These are phyloP conservation scores for Aspergillus olivimuriae DNA, from an alignment of 495 filamentous ascomycete genomes.

Conservation along the genomic window DNA sequence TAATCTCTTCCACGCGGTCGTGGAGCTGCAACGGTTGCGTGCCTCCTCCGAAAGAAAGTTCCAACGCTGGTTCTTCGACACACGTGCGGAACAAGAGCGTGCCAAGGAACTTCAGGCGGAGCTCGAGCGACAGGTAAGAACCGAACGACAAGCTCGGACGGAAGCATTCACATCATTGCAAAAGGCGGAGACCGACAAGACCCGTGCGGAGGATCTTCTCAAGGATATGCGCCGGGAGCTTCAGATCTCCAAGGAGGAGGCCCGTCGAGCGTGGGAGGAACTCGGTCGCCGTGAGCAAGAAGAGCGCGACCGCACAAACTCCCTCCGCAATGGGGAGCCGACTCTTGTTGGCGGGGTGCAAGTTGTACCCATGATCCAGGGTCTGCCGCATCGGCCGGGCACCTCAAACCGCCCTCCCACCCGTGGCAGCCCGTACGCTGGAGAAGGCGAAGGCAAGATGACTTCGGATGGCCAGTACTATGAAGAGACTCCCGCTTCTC, in stretches of 20 bases:
- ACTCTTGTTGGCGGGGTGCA: constrained; percentile 89
- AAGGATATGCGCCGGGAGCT: constrained; percentile 85
- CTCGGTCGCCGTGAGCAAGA: constrained; percentile 90
- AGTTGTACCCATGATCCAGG: constrained; percentile 90
- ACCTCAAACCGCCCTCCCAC: constrained; percentile 45
- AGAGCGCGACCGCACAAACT: constrained; percentile 84
- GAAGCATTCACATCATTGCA: constrained; percentile 59
- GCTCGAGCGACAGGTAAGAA: constrained; percentile 62
- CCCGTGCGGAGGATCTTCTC: constrained; percentile 66
- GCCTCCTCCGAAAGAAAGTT: constrained; percentile 96
- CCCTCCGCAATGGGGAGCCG: constrained; percentile 78
- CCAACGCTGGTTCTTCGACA: constrained; percentile 98
- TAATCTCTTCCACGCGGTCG: constrained; percentile 95
- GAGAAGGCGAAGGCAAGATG: constrained; percentile 20
- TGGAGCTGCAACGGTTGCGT: constrained; percentile 91
- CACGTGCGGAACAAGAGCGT: constrained; percentile 78
- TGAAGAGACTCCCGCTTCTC: constrained; percentile 36
- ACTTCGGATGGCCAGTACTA: constrained; percentile 35
- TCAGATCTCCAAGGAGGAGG: constrained; percentile 92
- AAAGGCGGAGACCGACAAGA: constrained; percentile 58
- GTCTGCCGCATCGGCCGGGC: constrained; percentile 59
- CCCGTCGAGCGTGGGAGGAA: constrained; percentile 94
- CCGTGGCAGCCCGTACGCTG: constrained; percentile 38
- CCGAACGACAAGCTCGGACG: constrained; percentile 62
- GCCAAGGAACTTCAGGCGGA: constrained; percentile 78